Evolutionary conservation across 768 basidiomycete species (phyloP).

Genomic region (Fistulinella prunicolor): DNA sequence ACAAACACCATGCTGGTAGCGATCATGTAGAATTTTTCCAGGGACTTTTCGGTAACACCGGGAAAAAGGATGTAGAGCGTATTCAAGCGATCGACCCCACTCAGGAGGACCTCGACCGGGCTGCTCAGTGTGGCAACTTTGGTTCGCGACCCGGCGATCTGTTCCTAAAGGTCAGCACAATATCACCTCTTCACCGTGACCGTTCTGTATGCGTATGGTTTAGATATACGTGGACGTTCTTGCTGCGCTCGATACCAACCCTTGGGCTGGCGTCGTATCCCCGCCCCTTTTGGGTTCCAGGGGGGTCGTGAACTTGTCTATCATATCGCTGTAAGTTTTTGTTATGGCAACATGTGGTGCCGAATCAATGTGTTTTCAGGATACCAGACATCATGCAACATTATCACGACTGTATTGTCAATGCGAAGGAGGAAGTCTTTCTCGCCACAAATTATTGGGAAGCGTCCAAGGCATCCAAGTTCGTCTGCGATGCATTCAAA

Average conservation of each 20-base stretch:
- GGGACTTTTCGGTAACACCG: constrained; percentile 16
- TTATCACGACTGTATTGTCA: constrained; percentile 58
- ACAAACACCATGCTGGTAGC: constrained; percentile 24
- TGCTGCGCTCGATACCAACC: constrained; percentile 52
- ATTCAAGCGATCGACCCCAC: constrained; percentile 28
- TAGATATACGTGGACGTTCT: constrained; percentile 66
- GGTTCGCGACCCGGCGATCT: constrained; percentile 52
- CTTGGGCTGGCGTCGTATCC: constrained; percentile 54
- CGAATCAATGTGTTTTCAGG: constrained; percentile 26
- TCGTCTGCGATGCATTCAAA: constrained; percentile 49
- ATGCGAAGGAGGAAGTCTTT: constrained; percentile 61
- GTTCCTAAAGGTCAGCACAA: constrained; percentile 51
- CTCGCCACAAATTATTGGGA: constrained; percentile 67
- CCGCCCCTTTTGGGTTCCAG: constrained; percentile 61
- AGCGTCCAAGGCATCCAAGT: constrained; percentile 47
- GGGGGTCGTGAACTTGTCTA: constrained; percentile 59
- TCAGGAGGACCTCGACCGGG: constrained; percentile 43
- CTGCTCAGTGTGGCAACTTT: constrained; percentile 51
- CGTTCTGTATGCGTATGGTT: neutral
- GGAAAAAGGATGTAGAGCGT: constrained; percentile 16
- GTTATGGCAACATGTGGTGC: neutral
- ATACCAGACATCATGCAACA: constrained; percentile 76
- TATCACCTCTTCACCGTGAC: neutral
- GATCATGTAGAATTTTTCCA: constrained; percentile 19
- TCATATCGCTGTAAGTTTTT: constrained; percentile 50